Conservation (phyloP, 2,329 filamentous ascomycete species). For the Alternaria sp. region DNA sequence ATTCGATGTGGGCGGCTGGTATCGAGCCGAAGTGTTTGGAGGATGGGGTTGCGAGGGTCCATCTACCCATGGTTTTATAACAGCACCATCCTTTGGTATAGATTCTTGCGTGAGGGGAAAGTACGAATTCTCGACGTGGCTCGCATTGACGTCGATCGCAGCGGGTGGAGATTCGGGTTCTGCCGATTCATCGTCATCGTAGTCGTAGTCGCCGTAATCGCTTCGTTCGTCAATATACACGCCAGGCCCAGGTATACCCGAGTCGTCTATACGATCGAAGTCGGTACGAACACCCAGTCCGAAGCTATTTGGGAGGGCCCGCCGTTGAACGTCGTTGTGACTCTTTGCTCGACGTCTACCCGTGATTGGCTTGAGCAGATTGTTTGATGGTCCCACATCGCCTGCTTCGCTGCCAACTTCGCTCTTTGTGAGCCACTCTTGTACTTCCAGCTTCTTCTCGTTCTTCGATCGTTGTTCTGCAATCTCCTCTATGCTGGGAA, state of each 20-base stretch:
- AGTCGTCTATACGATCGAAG: constrained; percentile 48
- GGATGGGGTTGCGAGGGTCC: constrained; percentile 41
- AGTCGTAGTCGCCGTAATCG: constrained; percentile 49
- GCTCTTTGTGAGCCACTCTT: constrained; percentile 60
- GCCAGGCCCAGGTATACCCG: constrained; percentile 61
- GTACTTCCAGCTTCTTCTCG: constrained; percentile 64
- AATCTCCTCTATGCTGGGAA: constrained; percentile 62
- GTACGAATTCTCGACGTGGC: constrained; percentile 41
- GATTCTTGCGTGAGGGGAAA: constrained; percentile 39
- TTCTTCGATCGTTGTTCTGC: constrained; percentile 57
- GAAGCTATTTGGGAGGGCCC: constrained; percentile 31
- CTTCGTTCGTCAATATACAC: constrained; percentile 53
- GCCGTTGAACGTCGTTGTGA: constrained; percentile 50
- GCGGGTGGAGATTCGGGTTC: constrained; percentile 49
- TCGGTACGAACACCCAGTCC: constrained; percentile 45
- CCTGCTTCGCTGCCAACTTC: constrained; percentile 59
- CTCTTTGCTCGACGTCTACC: constrained; percentile 60
- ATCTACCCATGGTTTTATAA: constrained; percentile 61
- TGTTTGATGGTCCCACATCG: constrained; percentile 45
- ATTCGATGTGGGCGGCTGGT: constrained; percentile 63
- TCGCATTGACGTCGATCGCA: constrained; percentile 39
- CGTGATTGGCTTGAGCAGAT: constrained; percentile 38
- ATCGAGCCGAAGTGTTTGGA: constrained; percentile 44
- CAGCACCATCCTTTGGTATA: constrained; percentile 29
- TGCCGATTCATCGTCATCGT: constrained; percentile 44